Percentiles rank a stretch among this genome's conserved stretches.
These are phyloP conservation scores for Scopulariopsis brevicaulis DNA, from an alignment of 2,329 filamentous ascomycete genomes.

Conservation along the genomic window DNA sequence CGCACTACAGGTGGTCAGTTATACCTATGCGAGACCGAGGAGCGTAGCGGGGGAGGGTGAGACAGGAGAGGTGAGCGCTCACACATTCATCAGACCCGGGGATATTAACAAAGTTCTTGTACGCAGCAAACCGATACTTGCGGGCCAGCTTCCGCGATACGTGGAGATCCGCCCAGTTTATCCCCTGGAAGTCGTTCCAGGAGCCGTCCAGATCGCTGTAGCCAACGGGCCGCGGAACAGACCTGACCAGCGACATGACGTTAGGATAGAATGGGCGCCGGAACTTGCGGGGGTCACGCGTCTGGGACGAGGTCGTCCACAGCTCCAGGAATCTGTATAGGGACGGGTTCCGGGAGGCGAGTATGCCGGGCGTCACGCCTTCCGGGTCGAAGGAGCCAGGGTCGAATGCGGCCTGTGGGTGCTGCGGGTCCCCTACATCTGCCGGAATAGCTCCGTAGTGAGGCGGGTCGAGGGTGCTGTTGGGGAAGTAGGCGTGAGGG, in stretches of 20 bases:
- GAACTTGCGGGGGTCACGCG: constrained; percentile 9
- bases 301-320: constrained; percentile 26
- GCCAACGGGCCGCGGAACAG: constrained; percentile 11
- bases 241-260: constrained; percentile 5
- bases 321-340: constrained; percentile 36
- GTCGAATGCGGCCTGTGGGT: constrained; percentile 12
- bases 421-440: not conserved
- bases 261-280: not conserved
- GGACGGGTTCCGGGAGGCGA: constrained; percentile 37
- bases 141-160: constrained; percentile 38
- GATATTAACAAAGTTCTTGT: constrained; percentile 48
- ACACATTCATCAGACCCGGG: constrained; percentile 33
- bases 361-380: constrained; percentile 21
- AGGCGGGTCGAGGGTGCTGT: not conserved
- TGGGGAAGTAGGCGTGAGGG: not conserved
- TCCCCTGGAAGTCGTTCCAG: constrained; percentile 44
- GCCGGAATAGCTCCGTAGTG: not conserved
- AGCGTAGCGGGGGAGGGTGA: not conserved
- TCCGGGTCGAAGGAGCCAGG: constrained; percentile 20
- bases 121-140: constrained; percentile 31
- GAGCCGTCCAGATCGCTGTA: constrained; percentile 43
- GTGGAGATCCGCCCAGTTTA: constrained; percentile 43
- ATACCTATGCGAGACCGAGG: not conserved
- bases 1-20: not conserved
- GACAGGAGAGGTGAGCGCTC: constrained; percentile 16